Percentiles rank a stretch among this genome's conserved stretches.
phyloP scores from a whole-genome alignment of 2,329 filamentous ascomycete genomes.

The Thielaviopsis musarum region DNA sequence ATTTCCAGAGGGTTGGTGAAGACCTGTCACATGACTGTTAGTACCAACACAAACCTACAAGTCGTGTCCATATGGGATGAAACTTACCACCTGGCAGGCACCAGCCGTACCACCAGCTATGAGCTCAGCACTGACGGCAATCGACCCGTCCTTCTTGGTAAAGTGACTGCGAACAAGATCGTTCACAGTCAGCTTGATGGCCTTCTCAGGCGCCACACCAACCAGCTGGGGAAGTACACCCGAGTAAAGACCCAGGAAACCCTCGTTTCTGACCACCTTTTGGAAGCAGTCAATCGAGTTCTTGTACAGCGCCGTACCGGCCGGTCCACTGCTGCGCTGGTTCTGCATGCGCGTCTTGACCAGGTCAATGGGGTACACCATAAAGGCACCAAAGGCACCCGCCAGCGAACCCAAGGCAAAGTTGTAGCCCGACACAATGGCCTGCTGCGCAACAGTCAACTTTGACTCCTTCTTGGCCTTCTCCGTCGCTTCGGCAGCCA shows the following conservation, averaged over 20 bases:
- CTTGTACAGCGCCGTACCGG: constrained; percentile 77
- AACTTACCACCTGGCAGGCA: constrained; percentile 84
- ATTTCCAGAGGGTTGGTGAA: constrained; percentile 98
- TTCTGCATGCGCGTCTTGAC: constrained; percentile 99
- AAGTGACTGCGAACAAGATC: constrained; percentile 69
- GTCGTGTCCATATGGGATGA: neutral
- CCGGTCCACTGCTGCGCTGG: constrained; percentile 62
- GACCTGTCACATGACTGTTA: constrained; percentile 34
- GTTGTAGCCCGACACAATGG: constrained; percentile 66
- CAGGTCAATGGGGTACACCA: constrained; percentile 97
- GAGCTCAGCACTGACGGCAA: constrained; percentile 56
- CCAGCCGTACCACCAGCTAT: constrained; percentile 80
- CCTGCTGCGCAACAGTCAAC: constrained; percentile 13
- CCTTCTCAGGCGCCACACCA: constrained; percentile 97
- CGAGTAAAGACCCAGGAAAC: constrained; percentile 76
- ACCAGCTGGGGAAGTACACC: constrained; percentile 90
- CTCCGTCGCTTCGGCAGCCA: constrained; percentile 17
- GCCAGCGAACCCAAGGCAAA: constrained; percentile 80
- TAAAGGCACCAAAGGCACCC: constrained; percentile 94
- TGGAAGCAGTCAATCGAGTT: constrained; percentile 91
- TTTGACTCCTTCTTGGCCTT: constrained; percentile 22
- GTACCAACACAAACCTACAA: constrained; percentile 8
- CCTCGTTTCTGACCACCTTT: constrained; percentile 89
- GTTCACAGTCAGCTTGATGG: constrained; percentile 97
- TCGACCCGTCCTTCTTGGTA: constrained; percentile 56